Evolutionary conservation across 225 moss, liverwort and hornwort genomes (phyloP).

Genomic region (Neckera pumila): DNA sequence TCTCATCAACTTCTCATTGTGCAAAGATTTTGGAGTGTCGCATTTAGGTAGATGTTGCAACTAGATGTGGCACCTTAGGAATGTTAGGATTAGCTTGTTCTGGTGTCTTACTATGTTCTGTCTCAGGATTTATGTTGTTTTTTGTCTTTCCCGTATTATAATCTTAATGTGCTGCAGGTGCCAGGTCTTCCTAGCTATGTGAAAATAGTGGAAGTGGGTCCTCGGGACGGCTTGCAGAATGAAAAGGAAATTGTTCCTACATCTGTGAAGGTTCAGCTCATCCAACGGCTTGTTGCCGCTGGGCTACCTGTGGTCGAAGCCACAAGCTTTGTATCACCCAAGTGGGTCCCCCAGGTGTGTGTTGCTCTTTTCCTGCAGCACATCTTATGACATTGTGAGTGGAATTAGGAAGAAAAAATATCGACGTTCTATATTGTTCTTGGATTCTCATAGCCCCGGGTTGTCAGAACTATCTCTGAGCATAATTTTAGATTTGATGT

Average conservation of each 20-base stretch:
- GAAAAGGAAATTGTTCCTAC: conserved; percentile 76
- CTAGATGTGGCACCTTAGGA: neutral
- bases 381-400: neutral
- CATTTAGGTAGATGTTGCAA: neutral
- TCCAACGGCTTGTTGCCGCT: conserved; percentile 60
- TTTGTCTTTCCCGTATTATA: neutral
- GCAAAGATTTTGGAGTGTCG: neutral
- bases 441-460: neutral
- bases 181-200: conserved; percentile 60
- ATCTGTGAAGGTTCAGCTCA: conserved; percentile 80
- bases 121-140: neutral
- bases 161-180: conserved; percentile 11
- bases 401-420: neutral
- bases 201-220: conserved; percentile 95
- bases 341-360: conserved; percentile 96
- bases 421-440: neutral
- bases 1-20: neutral
- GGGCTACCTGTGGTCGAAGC: conserved; percentile 88
- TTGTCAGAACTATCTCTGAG: neutral
- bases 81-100: conserved; percentile 6
- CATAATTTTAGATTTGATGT: neutral
- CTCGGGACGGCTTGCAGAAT: conserved; percentile 91
- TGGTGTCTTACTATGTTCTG: neutral
- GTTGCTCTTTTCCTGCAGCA: neutral
- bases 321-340: conserved; percentile 94